Percentiles rank a stretch among this genome's conserved stretches.
These are phyloP conservation scores for Daedalea quercina DNA, from an alignment of 768 basidiomycete species.

Conservation along the genomic window DNA sequence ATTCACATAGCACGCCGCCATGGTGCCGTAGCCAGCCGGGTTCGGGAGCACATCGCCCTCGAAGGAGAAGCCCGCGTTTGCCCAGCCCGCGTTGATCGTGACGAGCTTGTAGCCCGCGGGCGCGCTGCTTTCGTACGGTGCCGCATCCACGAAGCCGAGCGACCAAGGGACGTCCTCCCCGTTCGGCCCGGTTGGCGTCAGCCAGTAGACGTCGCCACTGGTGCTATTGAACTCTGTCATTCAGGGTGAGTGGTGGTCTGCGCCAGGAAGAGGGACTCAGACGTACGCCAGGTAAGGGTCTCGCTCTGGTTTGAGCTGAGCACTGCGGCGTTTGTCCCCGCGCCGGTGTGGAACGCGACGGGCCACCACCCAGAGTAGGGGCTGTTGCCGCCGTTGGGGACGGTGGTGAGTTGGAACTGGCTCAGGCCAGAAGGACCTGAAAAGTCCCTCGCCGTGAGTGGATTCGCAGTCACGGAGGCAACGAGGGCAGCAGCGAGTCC, in stretches of 20 bases:
- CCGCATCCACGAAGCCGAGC: not conserved
- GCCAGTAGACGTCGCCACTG: not conserved
- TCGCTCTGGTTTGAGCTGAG: not conserved
- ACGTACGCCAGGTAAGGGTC: not conserved
- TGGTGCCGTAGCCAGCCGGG: not conserved
- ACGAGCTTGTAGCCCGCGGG: not conserved
- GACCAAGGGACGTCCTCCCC: not conserved
- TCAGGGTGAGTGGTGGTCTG: not conserved
- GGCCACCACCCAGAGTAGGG: not conserved
- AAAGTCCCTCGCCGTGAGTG: not conserved
- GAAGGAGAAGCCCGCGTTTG: not conserved
- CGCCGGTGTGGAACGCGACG: not conserved
- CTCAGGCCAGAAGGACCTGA: not conserved
- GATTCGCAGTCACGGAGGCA: not conserved
- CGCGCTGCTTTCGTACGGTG: not conserved
- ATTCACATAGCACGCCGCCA: not conserved
- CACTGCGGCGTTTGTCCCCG: not conserved
- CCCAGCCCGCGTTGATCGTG: not conserved
- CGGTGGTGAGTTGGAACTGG: not conserved
- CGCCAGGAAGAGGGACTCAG: not conserved
- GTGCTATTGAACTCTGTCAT: not conserved
- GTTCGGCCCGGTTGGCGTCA: not conserved
- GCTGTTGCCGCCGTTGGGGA: not conserved
- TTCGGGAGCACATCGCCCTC: not conserved
- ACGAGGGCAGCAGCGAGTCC: not conserved